These are phyloP conservation scores for Coemansia sp. DNA, from an alignment of 192 early-diverging fungal genomes.

Conservation along the genomic window DNA sequence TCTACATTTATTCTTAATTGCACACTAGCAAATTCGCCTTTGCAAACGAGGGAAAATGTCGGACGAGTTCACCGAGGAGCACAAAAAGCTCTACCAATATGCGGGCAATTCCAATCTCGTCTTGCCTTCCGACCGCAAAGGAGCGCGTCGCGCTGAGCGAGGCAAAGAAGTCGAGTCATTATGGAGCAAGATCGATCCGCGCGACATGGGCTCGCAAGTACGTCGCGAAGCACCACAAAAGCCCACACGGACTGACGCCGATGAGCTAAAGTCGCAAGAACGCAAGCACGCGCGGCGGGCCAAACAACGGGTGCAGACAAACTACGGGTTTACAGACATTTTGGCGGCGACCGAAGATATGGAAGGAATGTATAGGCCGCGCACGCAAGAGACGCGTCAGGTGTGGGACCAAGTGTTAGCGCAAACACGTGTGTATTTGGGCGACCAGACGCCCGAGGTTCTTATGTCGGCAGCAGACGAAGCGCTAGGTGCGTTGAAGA, in stretches of 20 bases:
- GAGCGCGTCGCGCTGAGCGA: conserved; percentile 85
- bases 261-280: conserved; percentile 31
- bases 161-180: conserved; percentile 94
- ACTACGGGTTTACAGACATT: conserved; percentile 68
- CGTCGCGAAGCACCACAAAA: conserved; percentile 64
- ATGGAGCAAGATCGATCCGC: conserved; percentile 79
- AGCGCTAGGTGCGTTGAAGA: conserved; percentile 78
- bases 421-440: conserved; percentile 75
- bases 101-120: conserved; percentile 96
- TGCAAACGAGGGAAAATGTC: conserved; percentile 19
- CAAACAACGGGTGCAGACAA: conserved; percentile 39
- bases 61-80: conserved; percentile 48
- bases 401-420: conserved; percentile 88
- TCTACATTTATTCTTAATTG: neutral
- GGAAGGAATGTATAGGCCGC: conserved; percentile 86
- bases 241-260: conserved; percentile 56
- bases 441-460: conserved; percentile 89
- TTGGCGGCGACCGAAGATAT: conserved; percentile 84
- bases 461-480: conserved; percentile 87
- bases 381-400: conserved; percentile 84
- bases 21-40: neutral
- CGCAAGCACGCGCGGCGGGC: conserved; percentile 22
- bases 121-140: conserved; percentile 81
- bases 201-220: conserved; percentile 82
- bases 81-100: conserved; percentile 67